Evolutionary conservation across 495 filamentous ascomycete genomes (phyloP).

Genomic region (Aspergillus indologenus): DNA sequence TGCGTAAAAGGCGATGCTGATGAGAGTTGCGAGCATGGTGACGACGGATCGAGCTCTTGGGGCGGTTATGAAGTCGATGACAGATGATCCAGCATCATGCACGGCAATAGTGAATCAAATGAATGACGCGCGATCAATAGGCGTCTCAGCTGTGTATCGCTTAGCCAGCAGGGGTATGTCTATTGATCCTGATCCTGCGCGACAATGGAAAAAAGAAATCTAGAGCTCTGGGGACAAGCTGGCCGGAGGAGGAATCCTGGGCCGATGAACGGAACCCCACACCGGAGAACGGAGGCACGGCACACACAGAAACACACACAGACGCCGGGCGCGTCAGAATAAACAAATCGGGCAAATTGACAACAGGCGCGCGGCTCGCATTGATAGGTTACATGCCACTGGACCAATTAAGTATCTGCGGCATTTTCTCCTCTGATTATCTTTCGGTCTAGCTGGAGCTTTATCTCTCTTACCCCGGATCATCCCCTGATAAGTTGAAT

Average conservation of each 20-base stretch:
- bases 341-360: not conserved
- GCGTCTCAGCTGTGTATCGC: too few species aligned
- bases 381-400: constrained; percentile 2
- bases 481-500: not conserved
- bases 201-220: not conserved
- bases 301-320: too few species aligned
- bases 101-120: not conserved
- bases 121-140: too few species aligned
- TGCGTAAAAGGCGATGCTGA: constrained; percentile 44
- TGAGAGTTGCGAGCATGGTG: constrained; percentile 42
- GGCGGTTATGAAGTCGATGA: not conserved
- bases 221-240: not conserved
- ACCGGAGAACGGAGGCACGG: too few species aligned
- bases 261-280: not conserved
- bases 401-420: constrained; percentile 3
- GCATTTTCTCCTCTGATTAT: not conserved
- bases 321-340: not conserved
- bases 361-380: not conserved
- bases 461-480: not conserved
- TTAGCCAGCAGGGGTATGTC: too few species aligned
- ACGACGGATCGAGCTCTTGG: not conserved
- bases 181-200: not conserved
- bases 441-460: not conserved
- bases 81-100: constrained; percentile 1
- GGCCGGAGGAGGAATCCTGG: not conserved